Percentiles rank a stretch among this genome's conserved stretches.
Evolutionary conservation across 495 filamentous ascomycete genomes (phyloP).

Genomic region (Penicillium daleae): DNA sequence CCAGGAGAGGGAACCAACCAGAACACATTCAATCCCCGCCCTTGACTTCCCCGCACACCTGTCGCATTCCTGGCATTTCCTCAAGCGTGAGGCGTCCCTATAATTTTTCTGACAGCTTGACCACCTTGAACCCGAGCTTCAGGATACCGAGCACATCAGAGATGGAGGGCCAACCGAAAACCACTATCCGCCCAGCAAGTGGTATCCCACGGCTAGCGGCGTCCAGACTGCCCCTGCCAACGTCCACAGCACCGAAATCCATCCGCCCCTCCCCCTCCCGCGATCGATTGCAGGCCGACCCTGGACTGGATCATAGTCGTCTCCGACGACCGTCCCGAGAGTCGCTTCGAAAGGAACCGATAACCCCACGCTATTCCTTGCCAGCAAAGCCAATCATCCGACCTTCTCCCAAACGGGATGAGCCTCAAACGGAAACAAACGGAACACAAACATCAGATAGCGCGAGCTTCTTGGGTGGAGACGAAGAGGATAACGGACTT

Average conservation of each 20-base stretch:
- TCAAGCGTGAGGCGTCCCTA: slow-evolving; percentile 4
- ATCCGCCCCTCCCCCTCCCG: slow-evolving; percentile 51
- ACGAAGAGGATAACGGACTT: slow-evolving; percentile 21
- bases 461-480: slow-evolving; percentile 20
- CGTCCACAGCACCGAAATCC: slow-evolving; percentile 37
- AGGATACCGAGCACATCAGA: slow-evolving; percentile 9
- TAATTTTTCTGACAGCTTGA: slow-evolving; percentile 15
- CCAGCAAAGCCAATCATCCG: slow-evolving; percentile 28
- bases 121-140: slow-evolving; percentile 6
- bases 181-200: slow-evolving; percentile 33
- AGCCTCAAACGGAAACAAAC: slow-evolving; percentile 21
- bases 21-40: background rate
- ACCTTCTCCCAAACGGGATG: slow-evolving; percentile 20
- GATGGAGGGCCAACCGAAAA: slow-evolving; percentile 44
- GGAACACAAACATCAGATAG: slow-evolving; percentile 24
- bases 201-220: slow-evolving; percentile 45
- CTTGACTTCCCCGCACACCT: slow-evolving; percentile 13
- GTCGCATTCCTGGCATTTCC: slow-evolving; percentile 17
- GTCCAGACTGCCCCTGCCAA: slow-evolving; percentile 50
- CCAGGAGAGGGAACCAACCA: background rate
- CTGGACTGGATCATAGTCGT: slow-evolving; percentile 41
- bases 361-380: slow-evolving; percentile 33
- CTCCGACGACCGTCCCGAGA: slow-evolving; percentile 48
- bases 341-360: slow-evolving; percentile 42
- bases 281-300: slow-evolving; percentile 47